Percentiles rank a stretch among this genome's conserved stretches.
Conservation (phyloP, 2,329 filamentous ascomycete species). For the Paecilomyces variotii region DNA sequence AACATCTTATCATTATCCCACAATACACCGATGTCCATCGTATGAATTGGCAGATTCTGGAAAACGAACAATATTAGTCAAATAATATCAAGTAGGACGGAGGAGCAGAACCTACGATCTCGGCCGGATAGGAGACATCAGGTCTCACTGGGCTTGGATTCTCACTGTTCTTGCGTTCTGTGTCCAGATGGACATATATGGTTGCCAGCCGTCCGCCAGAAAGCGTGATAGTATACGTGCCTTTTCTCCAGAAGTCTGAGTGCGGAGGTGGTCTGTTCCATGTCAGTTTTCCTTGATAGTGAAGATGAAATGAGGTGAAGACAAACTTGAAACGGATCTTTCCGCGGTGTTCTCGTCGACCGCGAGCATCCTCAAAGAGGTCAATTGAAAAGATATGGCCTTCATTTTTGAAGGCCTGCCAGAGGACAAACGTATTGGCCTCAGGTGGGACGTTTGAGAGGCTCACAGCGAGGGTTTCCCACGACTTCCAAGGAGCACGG, state of each 20-base stretch:
- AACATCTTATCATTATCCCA: constrained; percentile 49
- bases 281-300: background rate
- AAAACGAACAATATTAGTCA: background rate
- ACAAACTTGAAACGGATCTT: constrained; percentile 47
- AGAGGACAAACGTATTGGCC: constrained; percentile 37
- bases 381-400: constrained; percentile 52
- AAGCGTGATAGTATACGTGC: constrained; percentile 20
- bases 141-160: constrained; percentile 28
- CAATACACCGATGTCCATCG: constrained; percentile 57
- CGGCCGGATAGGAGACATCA: constrained; percentile 24
- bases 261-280: constrained; percentile 43
- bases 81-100: background rate
- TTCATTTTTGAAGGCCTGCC: constrained; percentile 43
- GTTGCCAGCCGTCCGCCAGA: constrained; percentile 11
- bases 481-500: constrained; percentile 26
- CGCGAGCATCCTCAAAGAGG: constrained; percentile 39
- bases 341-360: constrained; percentile 35
- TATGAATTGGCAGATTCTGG: constrained; percentile 37
- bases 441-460: constrained; percentile 27
- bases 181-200: constrained; percentile 19
- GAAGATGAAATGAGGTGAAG: background rate
- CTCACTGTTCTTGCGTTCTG: constrained; percentile 8
- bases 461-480: constrained; percentile 32
- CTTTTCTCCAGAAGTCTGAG: constrained; percentile 42
- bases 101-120: constrained; percentile 22